A percentile compares a stretch with the other conserved stretches of the same genome.
phyloP scores from a whole-genome alignment of 2,329 filamentous ascomycete genomes.

The Emergomyces africanus region DNA sequence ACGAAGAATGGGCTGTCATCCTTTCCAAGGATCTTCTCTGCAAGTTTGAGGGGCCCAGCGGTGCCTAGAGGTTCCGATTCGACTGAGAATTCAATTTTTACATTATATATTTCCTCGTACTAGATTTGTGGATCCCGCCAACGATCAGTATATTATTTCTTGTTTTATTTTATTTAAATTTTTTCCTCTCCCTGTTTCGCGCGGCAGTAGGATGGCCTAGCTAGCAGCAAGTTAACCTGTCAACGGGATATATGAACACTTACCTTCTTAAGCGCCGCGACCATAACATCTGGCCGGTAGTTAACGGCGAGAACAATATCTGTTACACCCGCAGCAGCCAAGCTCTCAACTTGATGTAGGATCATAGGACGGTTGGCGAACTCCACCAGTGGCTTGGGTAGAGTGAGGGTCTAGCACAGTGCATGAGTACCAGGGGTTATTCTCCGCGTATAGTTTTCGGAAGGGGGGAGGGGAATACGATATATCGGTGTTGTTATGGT shows the following conservation, averaged over 20 bases:
- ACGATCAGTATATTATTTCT: neutral
- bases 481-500: neutral
- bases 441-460: neutral
- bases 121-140: slow-evolving; percentile 19
- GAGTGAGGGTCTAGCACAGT: slow-evolving; percentile 68
- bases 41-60: slow-evolving; percentile 87
- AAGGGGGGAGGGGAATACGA: too few relatives aligned
- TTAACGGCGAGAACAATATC: slow-evolving; percentile 98
- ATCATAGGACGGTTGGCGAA: slow-evolving; percentile 99
- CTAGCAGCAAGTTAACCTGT: too few relatives aligned
- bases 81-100: slow-evolving; percentile 95
- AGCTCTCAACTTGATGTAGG: slow-evolving; percentile 89
- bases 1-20: slow-evolving; percentile 95
- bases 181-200: neutral
- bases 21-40: slow-evolving; percentile 82
- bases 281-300: slow-evolving; percentile 98
- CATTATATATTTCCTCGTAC: slow-evolving; percentile 86
- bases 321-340: slow-evolving; percentile 86
- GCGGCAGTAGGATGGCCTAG: neutral
- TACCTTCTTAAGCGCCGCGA: slow-evolving; percentile 80
- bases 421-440: neutral
- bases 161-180: neutral
- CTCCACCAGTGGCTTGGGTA: slow-evolving; percentile 94
- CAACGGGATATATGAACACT: neutral
- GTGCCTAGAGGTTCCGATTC: slow-evolving; percentile 93